Conservation (phyloP, 805 yeast species). For the Candida insectalens region DNA sequence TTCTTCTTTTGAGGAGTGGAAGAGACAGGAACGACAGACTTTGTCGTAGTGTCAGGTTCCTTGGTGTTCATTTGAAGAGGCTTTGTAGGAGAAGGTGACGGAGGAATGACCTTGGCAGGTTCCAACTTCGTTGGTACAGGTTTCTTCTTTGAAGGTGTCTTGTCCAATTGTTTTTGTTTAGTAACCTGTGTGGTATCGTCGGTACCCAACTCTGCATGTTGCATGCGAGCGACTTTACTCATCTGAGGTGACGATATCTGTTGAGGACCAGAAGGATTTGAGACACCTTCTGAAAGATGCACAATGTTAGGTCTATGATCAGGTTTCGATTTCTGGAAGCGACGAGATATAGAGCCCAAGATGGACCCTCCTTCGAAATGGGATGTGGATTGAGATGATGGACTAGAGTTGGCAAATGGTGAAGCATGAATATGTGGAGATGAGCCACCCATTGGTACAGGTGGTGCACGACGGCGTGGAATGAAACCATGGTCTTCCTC, state of each 20-base stretch:
- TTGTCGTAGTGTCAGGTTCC: neutral
- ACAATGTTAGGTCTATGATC: constrained; percentile 14
- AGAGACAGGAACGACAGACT: neutral
- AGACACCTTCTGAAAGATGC: constrained; percentile 15
- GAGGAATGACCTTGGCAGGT: no score
- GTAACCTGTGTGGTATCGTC: neutral
- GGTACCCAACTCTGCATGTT: neutral
- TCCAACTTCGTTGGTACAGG: neutral
- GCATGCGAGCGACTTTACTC: constrained; percentile 3
- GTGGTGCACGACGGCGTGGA: constrained; percentile 28
- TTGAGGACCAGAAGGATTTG: constrained; percentile 12
- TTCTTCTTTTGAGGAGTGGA: neutral
- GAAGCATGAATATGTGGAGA: constrained; percentile 28
- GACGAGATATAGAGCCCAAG: constrained; percentile 19
- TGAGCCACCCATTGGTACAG: constrained; percentile 22
- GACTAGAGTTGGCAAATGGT: constrained; percentile 19
- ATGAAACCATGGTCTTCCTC: constrained; percentile 17
- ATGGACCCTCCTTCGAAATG: constrained; percentile 4
- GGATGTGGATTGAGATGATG: neutral
- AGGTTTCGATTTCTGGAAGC: constrained; percentile 11
- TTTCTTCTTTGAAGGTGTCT: neutral
- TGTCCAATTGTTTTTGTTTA: neutral
- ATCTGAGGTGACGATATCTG: constrained; percentile 11
- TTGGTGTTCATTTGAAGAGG: neutral
- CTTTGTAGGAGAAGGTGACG: neutral